Percentiles rank a stretch among this genome's conserved stretches.
Conservation (phyloP, 805 yeast species). For the Millerozyma acaciae region DNA sequence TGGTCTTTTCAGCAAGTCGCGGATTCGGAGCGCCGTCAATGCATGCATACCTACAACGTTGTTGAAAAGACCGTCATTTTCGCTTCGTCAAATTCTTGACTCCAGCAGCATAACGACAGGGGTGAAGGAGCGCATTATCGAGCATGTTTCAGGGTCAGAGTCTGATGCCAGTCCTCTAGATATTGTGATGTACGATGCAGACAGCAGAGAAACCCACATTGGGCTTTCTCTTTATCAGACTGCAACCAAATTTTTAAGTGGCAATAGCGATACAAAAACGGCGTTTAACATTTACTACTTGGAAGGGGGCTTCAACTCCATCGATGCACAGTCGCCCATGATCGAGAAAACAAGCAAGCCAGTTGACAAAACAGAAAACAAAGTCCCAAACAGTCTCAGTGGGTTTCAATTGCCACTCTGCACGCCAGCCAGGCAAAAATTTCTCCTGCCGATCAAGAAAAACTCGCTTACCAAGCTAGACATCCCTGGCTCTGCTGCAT, state of each 20-base stretch:
- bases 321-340: constrained; percentile 2
- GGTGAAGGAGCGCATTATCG: constrained; percentile 16
- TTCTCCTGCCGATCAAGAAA: constrained; percentile 33
- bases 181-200: constrained; percentile 33
- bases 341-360: constrained; percentile 8
- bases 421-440: constrained; percentile 31
- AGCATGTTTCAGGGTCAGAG: constrained; percentile 6
- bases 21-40: constrained; percentile 30
- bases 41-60: constrained; percentile 44
- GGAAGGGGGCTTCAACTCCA: constrained; percentile 23
- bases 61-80: constrained; percentile 34
- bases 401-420: constrained; percentile 43
- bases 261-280: constrained; percentile 6
- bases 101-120: constrained; percentile 23
- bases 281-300: constrained; percentile 19
- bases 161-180: constrained; percentile 9
- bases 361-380: constrained; percentile 3
- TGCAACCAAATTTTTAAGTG: constrained; percentile 23
- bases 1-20: constrained; percentile 28
- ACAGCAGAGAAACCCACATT: constrained; percentile 17
- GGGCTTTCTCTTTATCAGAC: constrained; percentile 33
- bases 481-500: too few species aligned
- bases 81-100: constrained; percentile 28
- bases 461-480: constrained; percentile 25
- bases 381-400: constrained; percentile 17